phyloP scores from a whole-genome alignment of 1,139 yeast genomes.

The Magnusiomyces sp. region DNA sequence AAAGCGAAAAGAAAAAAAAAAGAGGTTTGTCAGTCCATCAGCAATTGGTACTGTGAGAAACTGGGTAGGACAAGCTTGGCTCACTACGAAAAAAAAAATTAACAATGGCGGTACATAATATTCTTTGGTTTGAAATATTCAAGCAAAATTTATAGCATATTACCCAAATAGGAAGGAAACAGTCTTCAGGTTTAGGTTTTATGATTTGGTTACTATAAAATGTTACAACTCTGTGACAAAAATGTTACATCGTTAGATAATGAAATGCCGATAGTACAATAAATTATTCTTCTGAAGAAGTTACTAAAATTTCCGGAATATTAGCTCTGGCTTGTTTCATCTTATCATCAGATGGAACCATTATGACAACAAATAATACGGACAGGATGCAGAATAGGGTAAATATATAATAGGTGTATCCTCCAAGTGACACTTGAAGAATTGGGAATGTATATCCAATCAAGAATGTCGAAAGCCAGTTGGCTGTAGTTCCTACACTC shows the following conservation, averaged over 20 bases:
- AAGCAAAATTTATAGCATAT: no score
- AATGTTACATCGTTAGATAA: no score
- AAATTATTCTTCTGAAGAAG: neutral
- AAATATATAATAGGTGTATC: constrained; percentile 71
- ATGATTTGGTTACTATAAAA: no score
- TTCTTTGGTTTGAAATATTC: no score
- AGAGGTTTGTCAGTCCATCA: neutral
- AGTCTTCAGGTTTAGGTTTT: no score
- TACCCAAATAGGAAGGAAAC: no score
- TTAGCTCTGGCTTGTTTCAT: neutral
- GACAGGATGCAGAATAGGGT: constrained; percentile 32
- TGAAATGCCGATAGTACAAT: no score
- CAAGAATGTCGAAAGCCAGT: constrained; percentile 82
- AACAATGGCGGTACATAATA: no score
- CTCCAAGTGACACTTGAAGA: constrained; percentile 55
- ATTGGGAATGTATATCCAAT: constrained; percentile 71
- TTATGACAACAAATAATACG: constrained; percentile 14
- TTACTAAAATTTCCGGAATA: neutral
- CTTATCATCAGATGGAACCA: neutral
- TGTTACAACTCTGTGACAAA: no score
- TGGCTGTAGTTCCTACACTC: constrained; percentile 83
- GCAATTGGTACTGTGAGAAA: neutral
- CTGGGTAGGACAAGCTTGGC: no score
- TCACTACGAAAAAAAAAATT: no score
- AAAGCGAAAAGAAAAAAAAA: neutral